Evolutionary conservation across 768 basidiomycete genomes (phyloP).

Genomic region (Phaffia australis): DNA sequence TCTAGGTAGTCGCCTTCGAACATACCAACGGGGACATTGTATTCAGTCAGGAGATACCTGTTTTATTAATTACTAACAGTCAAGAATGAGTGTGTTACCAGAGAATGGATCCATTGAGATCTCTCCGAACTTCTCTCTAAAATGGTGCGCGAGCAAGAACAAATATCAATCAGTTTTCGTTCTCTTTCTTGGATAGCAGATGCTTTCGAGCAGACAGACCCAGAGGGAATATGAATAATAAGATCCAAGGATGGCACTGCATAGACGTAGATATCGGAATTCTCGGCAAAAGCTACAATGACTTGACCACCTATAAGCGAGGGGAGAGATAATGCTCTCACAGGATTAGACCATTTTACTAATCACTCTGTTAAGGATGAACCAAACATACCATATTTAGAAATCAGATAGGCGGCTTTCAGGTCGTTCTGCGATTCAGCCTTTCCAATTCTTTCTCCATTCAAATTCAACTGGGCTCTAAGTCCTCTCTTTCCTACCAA

Average conservation of each 20-base stretch:
- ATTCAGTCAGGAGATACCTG: neutral
- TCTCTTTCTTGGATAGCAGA: too few relatives aligned
- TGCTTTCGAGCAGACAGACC: neutral
- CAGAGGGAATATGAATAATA: constrained; percentile 8
- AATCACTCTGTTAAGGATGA: neutral
- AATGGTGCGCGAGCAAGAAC: neutral
- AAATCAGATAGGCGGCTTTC: constrained; percentile 47
- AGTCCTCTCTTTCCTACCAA: constrained; percentile 52
- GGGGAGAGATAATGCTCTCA: neutral
- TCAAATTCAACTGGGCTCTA: constrained; percentile 49
- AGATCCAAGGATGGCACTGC: constrained; percentile 34
- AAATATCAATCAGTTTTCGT: too few relatives aligned
- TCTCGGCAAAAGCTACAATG: constrained; percentile 33
- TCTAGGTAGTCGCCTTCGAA: constrained; percentile 38
- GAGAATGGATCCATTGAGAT: constrained; percentile 35
- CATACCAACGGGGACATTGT: neutral
- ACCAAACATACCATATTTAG: constrained; percentile 48
- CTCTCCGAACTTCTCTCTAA: constrained; percentile 32
- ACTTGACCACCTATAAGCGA: constrained; percentile 32
- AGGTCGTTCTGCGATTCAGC: constrained; percentile 54
- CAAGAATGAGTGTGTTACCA: constrained; percentile 6
- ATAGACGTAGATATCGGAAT: constrained; percentile 33
- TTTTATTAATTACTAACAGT: too few relatives aligned
- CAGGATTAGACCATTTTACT: neutral
- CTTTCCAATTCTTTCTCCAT: constrained; percentile 56